Evolutionary conservation across 306 rosid genomes (phyloP).

Genomic region (Argentina anserina): DNA sequence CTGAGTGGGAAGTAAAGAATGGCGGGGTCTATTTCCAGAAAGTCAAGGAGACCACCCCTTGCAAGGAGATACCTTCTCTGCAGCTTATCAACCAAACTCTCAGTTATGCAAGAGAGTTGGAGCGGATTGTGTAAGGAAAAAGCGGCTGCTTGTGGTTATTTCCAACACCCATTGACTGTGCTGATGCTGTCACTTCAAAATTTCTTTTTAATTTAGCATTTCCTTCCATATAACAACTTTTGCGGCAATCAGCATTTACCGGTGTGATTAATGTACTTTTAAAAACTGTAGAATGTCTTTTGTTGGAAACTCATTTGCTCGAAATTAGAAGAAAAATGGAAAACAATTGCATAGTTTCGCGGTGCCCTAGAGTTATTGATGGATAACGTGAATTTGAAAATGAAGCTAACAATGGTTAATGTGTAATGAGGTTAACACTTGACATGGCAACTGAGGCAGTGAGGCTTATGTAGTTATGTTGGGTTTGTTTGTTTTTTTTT

Average conservation of each 20-base stretch:
- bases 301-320: not conserved
- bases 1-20: conserved; percentile 82
- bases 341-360: not conserved
- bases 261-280: not conserved
- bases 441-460: not conserved
- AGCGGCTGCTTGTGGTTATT: conserved; percentile 13
- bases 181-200: conserved; percentile 19
- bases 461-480: no score
- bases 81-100: conserved; percentile 98
- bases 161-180: conserved; percentile 12
- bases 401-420: no score
- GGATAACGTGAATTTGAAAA: not conserved
- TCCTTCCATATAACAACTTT: no score
- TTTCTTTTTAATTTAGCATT: conserved; percentile 20
- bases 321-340: not conserved
- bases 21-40: conserved; percentile 63
- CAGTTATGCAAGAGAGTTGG: conserved; percentile 97
- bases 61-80: conserved; percentile 96
- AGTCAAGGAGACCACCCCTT: conserved; percentile 87
- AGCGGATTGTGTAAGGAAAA: conserved; percentile 77
- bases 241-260: conserved; percentile 12
- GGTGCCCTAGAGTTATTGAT: not conserved
- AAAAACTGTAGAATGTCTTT: not conserved
- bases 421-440: not conserved
- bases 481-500: no score